Percentiles rank a stretch among this genome's conserved stretches.
Conservation (phyloP, 2,329 filamentous ascomycete genomes). For the Beauveria brongniartii region DNA sequence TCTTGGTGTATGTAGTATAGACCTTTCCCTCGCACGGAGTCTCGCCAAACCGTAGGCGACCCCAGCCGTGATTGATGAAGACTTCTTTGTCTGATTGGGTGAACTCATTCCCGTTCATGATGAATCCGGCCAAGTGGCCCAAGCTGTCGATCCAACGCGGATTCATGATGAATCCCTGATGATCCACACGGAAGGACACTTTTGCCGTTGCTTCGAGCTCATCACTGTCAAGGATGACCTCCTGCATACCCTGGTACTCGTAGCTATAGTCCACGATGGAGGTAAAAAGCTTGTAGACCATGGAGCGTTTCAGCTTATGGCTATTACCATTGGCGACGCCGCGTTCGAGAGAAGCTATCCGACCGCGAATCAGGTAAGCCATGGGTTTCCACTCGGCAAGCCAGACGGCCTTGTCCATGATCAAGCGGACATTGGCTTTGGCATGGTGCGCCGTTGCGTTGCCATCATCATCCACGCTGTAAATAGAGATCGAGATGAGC, state of each 20-base stretch:
- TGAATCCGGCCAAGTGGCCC: slow-evolving; percentile 52
- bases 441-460: slow-evolving; percentile 7
- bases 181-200: slow-evolving; percentile 42
- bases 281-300: slow-evolving; percentile 53
- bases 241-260: slow-evolving; percentile 47
- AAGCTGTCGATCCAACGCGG: slow-evolving; percentile 53
- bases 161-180: slow-evolving; percentile 41
- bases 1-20: slow-evolving; percentile 48
- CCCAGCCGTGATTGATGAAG: slow-evolving; percentile 54
- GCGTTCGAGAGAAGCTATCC: background rate
- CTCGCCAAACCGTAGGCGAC: slow-evolving; percentile 40
- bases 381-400: background rate
- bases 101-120: slow-evolving; percentile 48
- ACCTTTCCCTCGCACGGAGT: slow-evolving; percentile 28
- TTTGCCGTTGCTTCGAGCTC: slow-evolving; percentile 29
- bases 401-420: background rate
- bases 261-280: slow-evolving; percentile 46
- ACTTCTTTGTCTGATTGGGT: slow-evolving; percentile 43
- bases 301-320: background rate
- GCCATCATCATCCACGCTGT: slow-evolving; percentile 16
- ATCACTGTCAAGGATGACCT: slow-evolving; percentile 45
- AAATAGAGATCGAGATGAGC: slow-evolving; percentile 15
- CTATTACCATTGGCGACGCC: background rate
- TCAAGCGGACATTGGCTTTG: background rate
- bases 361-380: background rate